Evolutionary conservation across 1,284 basidiomycete genomes (phyloP), one percentile per base, ranked within the genome.

Genomic region (Meira nashicola): DNA sequence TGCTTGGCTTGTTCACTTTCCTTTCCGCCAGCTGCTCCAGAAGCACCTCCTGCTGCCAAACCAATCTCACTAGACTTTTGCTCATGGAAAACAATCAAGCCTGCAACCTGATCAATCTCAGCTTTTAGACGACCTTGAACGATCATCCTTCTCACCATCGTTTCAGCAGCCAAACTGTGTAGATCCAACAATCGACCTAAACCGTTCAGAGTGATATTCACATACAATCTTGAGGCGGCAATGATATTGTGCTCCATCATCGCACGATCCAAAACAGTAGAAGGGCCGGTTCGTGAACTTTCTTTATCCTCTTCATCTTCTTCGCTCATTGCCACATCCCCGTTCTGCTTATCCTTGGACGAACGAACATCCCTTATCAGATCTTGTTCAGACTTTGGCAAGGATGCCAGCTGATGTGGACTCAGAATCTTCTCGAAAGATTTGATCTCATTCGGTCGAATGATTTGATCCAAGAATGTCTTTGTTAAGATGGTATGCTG

Each of bases 171-270:
- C 11, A 46, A 78, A 71, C 70, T 37, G 11, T 63, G 66, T 37
- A 76, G 59, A 48, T 68, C 63, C 3, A 72, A 66, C 39, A 78
- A 28, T 0, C 60, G 57, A 10, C 68, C 65, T 15, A 71, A 58
- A 12, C 69, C 72, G n/a, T 58, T 59, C 14, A 74, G 44, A 7
- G 68, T 68, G 59, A 74, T 68, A 48, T 64, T 63, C 54, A 61
- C 58, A 50, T 74, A 74, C 10, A 74, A 68, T 76, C 92, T 90
- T 1, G 91, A 94, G 73, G 91, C 92, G 10, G 93, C 91, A 60
- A 95, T 85, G 15, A 98, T 83, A 78, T 98, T 99, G 81, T 99
- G 95, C 78, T 98, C 94, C 86, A 97, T 90, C 50, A 99, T 90
- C 1, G 95, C 95, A 53, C 92, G 85, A 78, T 97, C 94, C 37